phyloP scores from a whole-genome alignment of 1,284 basidiomycete species.

The Rhodotorula sp. region DNA sequence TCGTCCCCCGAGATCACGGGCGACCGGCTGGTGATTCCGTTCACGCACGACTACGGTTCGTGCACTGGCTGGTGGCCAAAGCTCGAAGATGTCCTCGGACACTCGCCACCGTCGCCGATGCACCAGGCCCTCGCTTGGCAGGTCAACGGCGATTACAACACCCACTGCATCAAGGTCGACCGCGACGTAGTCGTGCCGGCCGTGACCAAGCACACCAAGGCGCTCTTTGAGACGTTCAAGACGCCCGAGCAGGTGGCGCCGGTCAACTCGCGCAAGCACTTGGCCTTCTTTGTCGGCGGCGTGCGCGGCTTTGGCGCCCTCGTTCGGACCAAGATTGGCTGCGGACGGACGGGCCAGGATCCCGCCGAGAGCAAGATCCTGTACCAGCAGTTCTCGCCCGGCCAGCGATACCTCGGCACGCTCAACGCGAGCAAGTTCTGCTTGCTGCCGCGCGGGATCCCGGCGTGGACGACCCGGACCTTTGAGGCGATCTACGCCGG shows the following conservation, averaged over 20 bases:
- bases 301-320: conserved; percentile 43
- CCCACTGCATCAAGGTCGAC: conserved; percentile 43
- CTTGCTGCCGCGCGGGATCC: conserved; percentile 50
- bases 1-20: conserved; percentile 42
- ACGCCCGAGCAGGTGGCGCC: conserved; percentile 23
- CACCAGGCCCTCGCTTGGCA: conserved; percentile 44
- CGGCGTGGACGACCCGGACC: conserved; percentile 49
- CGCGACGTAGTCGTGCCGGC: conserved; percentile 44
- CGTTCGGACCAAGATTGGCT: conserved; percentile 41
- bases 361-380: conserved; percentile 46
- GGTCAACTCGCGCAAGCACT: conserved; percentile 29
- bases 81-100: conserved; percentile 41
- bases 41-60: conserved; percentile 54
- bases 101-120: conserved; percentile 43
- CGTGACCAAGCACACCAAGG: conserved; percentile 39
- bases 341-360: conserved; percentile 28
- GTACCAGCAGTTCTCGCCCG: conserved; percentile 47
- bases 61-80: conserved; percentile 42
- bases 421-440: conserved; percentile 52
- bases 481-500: conserved; percentile 55
- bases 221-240: conserved; percentile 33
- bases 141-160: conserved; percentile 44
- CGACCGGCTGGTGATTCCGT: conserved; percentile 47
- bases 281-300: conserved; percentile 42
- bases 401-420: conserved; percentile 51